These are phyloP conservation scores for Aspergillus sparsus DNA, from an alignment of 495 filamentous ascomycete genomes.

Conservation along the genomic window DNA sequence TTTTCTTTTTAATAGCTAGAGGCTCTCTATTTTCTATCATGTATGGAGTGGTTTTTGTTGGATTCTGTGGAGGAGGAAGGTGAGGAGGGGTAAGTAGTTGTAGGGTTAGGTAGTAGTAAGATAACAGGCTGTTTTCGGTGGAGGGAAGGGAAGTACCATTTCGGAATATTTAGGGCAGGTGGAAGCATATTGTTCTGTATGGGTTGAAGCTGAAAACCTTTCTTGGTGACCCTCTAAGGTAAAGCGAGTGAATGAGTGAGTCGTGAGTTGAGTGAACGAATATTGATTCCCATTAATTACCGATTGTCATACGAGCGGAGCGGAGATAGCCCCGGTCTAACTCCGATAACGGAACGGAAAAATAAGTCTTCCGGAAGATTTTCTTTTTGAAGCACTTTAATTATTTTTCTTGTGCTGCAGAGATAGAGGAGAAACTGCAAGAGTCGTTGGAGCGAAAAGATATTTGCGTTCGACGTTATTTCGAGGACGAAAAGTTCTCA, in stretches of 20 bases:
- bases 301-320: background rate
- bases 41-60: background rate
- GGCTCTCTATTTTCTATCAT: too few species aligned
- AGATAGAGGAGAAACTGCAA: too few species aligned
- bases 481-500: conserved; percentile 17
- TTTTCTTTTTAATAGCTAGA: too few species aligned
- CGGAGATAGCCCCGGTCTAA: conserved; percentile 25
- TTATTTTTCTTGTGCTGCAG: too few species aligned
- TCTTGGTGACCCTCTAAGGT: background rate
- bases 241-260: background rate
- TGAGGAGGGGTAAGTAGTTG: conserved; percentile 26
- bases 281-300: background rate
- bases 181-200: conserved; percentile 36
- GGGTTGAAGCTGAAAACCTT: background rate
- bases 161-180: conserved; percentile 71
- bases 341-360: conserved; percentile 14
- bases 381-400: conserved; percentile 16
- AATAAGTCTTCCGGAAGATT: conserved; percentile 26
- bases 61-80: conserved; percentile 29
- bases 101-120: background rate
- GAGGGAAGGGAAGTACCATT: conserved; percentile 61
- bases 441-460: too few species aligned
- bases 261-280: background rate
- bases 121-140: background rate
- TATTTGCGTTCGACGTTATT: background rate